These are phyloP conservation scores for Globisporangium cystogenes DNA, from an alignment of 352 stramenopile species.

Conservation along the genomic window DNA sequence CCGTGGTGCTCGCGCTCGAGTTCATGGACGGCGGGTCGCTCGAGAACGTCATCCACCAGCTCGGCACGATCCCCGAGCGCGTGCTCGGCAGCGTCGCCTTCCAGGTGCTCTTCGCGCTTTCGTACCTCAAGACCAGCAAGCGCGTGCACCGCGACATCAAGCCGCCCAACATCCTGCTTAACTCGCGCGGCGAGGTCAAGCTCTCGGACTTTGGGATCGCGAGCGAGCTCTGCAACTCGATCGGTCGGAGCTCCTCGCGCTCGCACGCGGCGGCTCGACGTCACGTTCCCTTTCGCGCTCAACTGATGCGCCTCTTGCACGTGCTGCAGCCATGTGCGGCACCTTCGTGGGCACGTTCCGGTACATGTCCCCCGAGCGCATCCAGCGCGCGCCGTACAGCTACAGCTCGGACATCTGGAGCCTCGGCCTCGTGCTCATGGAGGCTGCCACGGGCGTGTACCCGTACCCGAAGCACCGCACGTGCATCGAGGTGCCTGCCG, in stretches of 20 bases:
- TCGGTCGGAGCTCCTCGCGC: slow-evolving; percentile 27
- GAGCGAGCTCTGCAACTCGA: slow-evolving; percentile 82
- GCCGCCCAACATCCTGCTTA: slow-evolving; percentile 94
- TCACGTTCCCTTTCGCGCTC: too few relatives aligned
- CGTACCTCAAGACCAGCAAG: slow-evolving; percentile 92
- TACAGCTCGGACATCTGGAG: slow-evolving; percentile 92
- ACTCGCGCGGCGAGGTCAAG: slow-evolving; percentile 90
- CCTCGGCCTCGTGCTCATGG: slow-evolving; percentile 89
- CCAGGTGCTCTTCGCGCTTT: slow-evolving; percentile 92
- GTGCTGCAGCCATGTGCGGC: slow-evolving; percentile 74
- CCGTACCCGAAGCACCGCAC: slow-evolving; percentile 84
- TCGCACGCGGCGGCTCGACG: too few relatives aligned
- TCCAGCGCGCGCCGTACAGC: slow-evolving; percentile 84
- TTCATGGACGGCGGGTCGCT: slow-evolving; percentile 94
- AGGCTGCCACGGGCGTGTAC: slow-evolving; percentile 86
- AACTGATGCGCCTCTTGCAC: neutral
- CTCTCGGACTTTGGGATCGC: slow-evolving; percentile 97
- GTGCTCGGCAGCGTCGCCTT: slow-evolving; percentile 89
- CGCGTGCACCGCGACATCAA: slow-evolving; percentile 97
- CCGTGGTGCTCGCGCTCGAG: slow-evolving; percentile 88
- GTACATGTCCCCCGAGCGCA: slow-evolving; percentile 92
- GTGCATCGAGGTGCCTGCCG: slow-evolving; percentile 50
- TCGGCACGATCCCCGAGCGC: slow-evolving; percentile 82
- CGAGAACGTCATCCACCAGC: slow-evolving; percentile 79
- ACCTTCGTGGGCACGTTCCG: slow-evolving; percentile 94